Evolutionary conservation across 1,284 basidiomycete genomes (phyloP).

Genomic region (Pseudozyma sp.): DNA sequence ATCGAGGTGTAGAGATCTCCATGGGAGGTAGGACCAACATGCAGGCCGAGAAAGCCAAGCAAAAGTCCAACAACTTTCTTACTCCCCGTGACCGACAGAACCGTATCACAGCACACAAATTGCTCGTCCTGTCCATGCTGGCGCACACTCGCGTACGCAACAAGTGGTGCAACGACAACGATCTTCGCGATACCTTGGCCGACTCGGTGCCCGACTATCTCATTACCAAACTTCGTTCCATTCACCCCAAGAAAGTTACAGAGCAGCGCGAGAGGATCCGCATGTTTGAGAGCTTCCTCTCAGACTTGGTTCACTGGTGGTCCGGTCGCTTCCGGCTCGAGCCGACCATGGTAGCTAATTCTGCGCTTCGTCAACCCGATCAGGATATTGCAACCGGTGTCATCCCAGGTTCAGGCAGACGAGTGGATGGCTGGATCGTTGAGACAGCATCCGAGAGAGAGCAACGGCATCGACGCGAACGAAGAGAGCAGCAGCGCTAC

Average conservation of each 20-base stretch:
- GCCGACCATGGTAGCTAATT: constrained; percentile 50
- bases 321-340: constrained; percentile 58
- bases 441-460: constrained; percentile 60
- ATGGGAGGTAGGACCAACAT: constrained; percentile 21
- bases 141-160: constrained; percentile 83
- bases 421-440: constrained; percentile 66
- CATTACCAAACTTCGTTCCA: constrained; percentile 59
- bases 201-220: constrained; percentile 56
- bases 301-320: constrained; percentile 66
- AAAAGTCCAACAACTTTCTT: constrained; percentile 49
- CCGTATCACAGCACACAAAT: constrained; percentile 63
- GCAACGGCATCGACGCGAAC: constrained; percentile 55
- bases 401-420: constrained; percentile 41
- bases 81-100: constrained; percentile 65
- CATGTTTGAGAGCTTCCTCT: constrained; percentile 65
- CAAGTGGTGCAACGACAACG: constrained; percentile 82
- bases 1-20: constrained; percentile 47
- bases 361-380: constrained; percentile 63
- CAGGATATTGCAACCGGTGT: constrained; percentile 57
- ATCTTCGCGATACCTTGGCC: constrained; percentile 75
- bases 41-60: constrained; percentile 30
- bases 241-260: constrained; percentile 63
- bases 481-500: constrained; percentile 31
- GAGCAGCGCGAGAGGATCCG: constrained; percentile 65
- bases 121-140: constrained; percentile 75